Percentiles rank a stretch among this genome's conserved stretches.
Conservation (phyloP, 345 rosid species). For the Draba incana region DNA sequence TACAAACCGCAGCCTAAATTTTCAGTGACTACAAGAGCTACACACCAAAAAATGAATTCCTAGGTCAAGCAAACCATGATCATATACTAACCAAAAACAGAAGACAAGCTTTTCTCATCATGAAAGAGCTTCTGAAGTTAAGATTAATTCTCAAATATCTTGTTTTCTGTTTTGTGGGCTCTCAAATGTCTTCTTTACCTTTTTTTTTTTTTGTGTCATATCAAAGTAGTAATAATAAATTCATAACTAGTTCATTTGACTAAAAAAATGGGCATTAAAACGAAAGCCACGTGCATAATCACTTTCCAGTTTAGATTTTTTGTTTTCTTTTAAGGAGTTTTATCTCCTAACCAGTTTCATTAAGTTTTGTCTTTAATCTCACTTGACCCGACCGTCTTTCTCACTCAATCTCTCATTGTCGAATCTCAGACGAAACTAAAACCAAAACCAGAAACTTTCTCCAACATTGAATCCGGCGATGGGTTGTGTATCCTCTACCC, state of each 20-base stretch:
- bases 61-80: too few relatives aligned
- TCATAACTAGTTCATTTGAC: not conserved
- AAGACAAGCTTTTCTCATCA: too few relatives aligned
- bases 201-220: too few relatives aligned
- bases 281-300: conserved; percentile 34
- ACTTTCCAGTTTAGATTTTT: not conserved
- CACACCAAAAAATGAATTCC: too few relatives aligned
- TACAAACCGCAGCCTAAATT: too few relatives aligned
- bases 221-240: too few relatives aligned
- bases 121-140: too few relatives aligned
- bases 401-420: conserved; percentile 19
- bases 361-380: conserved; percentile 4
- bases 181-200: too few relatives aligned
- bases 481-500: conserved; percentile 87
- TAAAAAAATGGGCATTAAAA: not conserved
- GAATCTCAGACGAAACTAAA: not conserved
- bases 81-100: too few relatives aligned
- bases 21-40: too few relatives aligned
- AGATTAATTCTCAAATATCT: too few relatives aligned
- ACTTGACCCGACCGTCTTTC: conserved; percentile 23
- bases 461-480: conserved; percentile 34
- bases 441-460: not conserved
- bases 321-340: conserved; percentile 6
- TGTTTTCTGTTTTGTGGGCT: too few relatives aligned
- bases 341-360: conserved; percentile 11